phyloP scores from a whole-genome alignment of 2,329 filamentous ascomycete species.

The Colletotrichum navitas region DNA sequence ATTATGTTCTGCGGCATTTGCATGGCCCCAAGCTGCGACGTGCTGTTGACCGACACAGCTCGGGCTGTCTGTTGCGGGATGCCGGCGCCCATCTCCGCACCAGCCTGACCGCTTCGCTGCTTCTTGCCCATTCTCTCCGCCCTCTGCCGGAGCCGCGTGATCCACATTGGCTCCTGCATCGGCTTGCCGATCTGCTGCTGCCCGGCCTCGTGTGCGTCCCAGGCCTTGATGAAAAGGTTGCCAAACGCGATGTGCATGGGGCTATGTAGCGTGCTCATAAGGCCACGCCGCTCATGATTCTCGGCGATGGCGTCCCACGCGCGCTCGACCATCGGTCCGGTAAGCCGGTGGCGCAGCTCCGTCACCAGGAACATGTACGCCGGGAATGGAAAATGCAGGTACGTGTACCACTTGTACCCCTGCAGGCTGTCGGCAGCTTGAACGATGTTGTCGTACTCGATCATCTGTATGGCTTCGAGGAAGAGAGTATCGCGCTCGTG shows the following conservation, averaged over 20 bases:
- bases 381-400: constrained; percentile 71
- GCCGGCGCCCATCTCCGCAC: constrained; percentile 20
- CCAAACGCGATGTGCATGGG: constrained; percentile 71
- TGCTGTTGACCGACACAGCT: constrained; percentile 46
- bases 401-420: constrained; percentile 70
- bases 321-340: constrained; percentile 68
- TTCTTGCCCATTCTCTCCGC: constrained; percentile 52
- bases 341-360: constrained; percentile 65
- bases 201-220: constrained; percentile 68
- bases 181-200: constrained; percentile 59
- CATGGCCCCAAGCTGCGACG: constrained; percentile 43
- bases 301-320: constrained; percentile 69
- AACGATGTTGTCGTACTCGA: constrained; percentile 70
- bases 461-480: constrained; percentile 67
- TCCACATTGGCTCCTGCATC: constrained; percentile 59
- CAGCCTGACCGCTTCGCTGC: constrained; percentile 22
- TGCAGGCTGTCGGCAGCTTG: constrained; percentile 64
- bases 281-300: constrained; percentile 65
- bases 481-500: constrained; percentile 66
- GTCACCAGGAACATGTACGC: constrained; percentile 72
- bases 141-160: constrained; percentile 61
- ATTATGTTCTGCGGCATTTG: constrained; percentile 49
- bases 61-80: constrained; percentile 44
- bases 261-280: constrained; percentile 63
- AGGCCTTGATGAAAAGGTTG: constrained; percentile 71